Evolutionary conservation across 108 stramenopile species (phyloP).

Genomic region (Bacterosira constricta): DNA sequence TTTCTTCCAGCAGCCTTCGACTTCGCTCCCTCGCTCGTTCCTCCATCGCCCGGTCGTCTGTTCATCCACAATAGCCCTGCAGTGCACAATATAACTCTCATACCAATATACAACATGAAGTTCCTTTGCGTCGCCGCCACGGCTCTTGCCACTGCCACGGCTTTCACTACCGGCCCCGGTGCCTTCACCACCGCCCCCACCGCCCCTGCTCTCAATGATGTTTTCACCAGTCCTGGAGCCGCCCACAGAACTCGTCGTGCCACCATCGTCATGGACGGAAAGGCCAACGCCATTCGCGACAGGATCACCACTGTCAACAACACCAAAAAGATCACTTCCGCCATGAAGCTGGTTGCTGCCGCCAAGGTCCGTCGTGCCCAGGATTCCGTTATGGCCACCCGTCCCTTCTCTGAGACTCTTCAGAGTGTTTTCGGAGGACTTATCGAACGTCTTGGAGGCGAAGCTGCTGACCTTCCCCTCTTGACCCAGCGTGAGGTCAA

Average conservation of each 20-base stretch:
- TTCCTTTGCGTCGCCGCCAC: conserved; percentile 68
- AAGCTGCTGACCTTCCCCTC: conserved; percentile 93
- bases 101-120: conserved; percentile 54
- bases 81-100: neutral
- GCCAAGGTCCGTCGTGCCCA: conserved; percentile 98
- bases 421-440: conserved; percentile 94
- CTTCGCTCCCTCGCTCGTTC: neutral
- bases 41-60: neutral
- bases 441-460: conserved; percentile 79
- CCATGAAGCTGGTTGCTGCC: conserved; percentile 98
- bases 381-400: conserved; percentile 92
- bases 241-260: conserved; percentile 72
- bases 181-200: conserved; percentile 61
- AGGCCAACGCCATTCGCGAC: conserved; percentile 90
- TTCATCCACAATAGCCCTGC: neutral
- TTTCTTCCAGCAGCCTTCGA: too few relatives aligned
- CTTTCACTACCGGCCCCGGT: conserved; percentile 36
- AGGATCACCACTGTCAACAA: conserved; percentile 90
- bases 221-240: conserved; percentile 25
- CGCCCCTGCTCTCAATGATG: conserved; percentile 41
- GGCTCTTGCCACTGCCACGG: conserved; percentile 64
- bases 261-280: conserved; percentile 92
- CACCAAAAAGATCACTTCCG: conserved; percentile 94
- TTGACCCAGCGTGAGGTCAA: conserved; percentile 94
- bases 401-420: conserved; percentile 96